Conservation (phyloP, 345 rosid genomes). For the Eucalyptus regnans region DNA sequence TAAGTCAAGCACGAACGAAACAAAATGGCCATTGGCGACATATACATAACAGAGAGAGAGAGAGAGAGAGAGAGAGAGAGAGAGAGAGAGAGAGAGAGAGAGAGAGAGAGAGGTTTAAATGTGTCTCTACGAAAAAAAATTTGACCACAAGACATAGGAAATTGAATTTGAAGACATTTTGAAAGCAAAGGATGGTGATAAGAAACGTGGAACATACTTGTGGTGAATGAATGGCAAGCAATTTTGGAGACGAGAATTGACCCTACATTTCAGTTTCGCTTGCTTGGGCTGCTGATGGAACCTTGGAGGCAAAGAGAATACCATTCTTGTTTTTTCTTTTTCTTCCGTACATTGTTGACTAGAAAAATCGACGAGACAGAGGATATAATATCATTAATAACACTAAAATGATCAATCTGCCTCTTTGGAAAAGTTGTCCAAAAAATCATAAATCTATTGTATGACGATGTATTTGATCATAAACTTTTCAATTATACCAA, state of each 20-base stretch:
- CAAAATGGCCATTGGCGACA: not conserved
- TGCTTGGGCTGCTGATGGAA: not conserved
- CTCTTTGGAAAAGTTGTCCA: not conserved
- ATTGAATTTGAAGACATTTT: not conserved
- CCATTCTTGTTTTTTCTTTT: not conserved
- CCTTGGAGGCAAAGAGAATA: not conserved
- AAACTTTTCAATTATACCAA: no score
- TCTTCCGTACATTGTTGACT: not conserved
- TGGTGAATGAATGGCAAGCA: not conserved
- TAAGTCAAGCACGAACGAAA: not conserved
- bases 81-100: not conserved
- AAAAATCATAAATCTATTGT: no score
- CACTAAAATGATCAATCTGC: not conserved
- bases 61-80: no score
- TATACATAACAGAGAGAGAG: not conserved
- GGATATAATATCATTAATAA: not conserved
- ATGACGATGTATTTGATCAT: fast-evolving
- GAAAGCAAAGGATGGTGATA: not conserved
- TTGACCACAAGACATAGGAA: not conserved
- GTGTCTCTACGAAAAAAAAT: not conserved
- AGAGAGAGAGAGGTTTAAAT: not conserved
- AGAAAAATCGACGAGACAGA: not conserved
- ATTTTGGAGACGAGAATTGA: not conserved
- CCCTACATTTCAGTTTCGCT: not conserved
- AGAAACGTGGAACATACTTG: not conserved